Base-by-base conservation (phyloP, 2,329 filamentous ascomycete species). In the Akanthomyces uredinophilus region DNA sequence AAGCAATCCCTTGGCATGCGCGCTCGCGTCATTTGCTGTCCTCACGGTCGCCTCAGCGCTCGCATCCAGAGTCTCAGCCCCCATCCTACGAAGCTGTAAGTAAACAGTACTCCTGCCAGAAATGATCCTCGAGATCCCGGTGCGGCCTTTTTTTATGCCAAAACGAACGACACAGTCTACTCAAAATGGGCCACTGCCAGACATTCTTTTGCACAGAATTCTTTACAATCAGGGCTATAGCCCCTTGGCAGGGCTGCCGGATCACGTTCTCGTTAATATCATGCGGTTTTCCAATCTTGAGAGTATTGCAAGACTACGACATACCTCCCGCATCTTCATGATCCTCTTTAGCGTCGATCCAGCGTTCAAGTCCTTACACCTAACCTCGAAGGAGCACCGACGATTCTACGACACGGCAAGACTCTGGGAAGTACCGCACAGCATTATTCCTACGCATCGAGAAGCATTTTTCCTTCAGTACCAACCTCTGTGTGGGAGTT, bases 241-340 rank as follows among this genome's bases (percentile, higher is more conserved):
- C 22, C 32, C 43, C 4, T 49, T 58, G 0, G 44, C 16, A 14
- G 29, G 55, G 5, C 55, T 58, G 41, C 55, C 44, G 4, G 22
- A 58, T 20, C 43, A 49, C 6, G 8, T 50, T 58, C 55, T 58
- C 7, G 44, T 58, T 2, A 58, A 39, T 10, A 58, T 58, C 22
- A 58, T 58, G 55, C 14, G 20, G 4, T n/a, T 4, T 27, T 27
- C 16, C 7, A 32, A 41, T 20, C 32, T 49, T 20, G 4, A 58
- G 27, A 27, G 22, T 24, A 14, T 58, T 27, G 10, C 1, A 1
- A 35, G 20, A 3, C 55, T 58, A 3, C 44, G 55, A 41, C 44
- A 41, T 41, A 58, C 43, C 20, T 58, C 55, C 2, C 44, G 55
- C 29, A 50, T 49, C 16, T 58, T 58, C 35, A 49, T 58, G 22